These are phyloP conservation scores for Dactylis glomerata DNA, from an alignment of 176 grass and related monocot genomes.

Conservation along the genomic window DNA sequence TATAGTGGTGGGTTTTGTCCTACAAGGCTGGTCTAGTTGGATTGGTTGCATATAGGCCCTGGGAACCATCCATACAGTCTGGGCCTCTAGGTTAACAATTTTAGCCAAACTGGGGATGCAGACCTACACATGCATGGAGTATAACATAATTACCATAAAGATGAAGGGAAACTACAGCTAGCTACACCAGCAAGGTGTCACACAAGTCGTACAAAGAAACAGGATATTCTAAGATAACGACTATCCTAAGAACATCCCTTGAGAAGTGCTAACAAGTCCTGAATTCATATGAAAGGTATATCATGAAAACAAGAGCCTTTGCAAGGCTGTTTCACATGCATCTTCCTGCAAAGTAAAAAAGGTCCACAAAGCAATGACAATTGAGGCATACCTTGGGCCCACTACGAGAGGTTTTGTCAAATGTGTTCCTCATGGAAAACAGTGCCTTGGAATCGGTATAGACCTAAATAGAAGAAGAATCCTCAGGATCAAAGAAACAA, in stretches of 20 bases:
- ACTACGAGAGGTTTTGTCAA: conserved; percentile 56
- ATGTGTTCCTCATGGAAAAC: conserved; percentile 66
- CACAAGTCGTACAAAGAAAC: neutral
- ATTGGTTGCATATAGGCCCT: neutral
- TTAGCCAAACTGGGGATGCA: neutral
- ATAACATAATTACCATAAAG: neutral
- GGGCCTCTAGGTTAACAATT: neutral
- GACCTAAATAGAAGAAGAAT: conserved; percentile 36
- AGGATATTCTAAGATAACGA: neutral
- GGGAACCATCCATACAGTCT: neutral
- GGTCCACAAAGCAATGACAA: conserved; percentile 7
- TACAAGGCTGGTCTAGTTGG: neutral
- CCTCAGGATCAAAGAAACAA: neutral
- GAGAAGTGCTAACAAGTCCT: neutral
- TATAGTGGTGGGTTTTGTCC: neutral
- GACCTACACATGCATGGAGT: neutral
- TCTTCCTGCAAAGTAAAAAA: conserved; percentile 3
- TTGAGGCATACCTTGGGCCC: conserved; percentile 73
- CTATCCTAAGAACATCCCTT: conserved; percentile 7
- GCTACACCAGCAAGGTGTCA: neutral
- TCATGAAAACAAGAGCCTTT: neutral
- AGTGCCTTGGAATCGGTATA: conserved; percentile 73
- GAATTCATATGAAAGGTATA: conserved; percentile 1
- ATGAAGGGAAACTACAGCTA: neutral
- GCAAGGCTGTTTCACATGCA: neutral